A percentile compares a stretch with the other conserved stretches of the same genome.
These are phyloP conservation scores for Pulveroboletus sp. DNA, from an alignment of 768 basidiomycete genomes.

Conservation along the genomic window DNA sequence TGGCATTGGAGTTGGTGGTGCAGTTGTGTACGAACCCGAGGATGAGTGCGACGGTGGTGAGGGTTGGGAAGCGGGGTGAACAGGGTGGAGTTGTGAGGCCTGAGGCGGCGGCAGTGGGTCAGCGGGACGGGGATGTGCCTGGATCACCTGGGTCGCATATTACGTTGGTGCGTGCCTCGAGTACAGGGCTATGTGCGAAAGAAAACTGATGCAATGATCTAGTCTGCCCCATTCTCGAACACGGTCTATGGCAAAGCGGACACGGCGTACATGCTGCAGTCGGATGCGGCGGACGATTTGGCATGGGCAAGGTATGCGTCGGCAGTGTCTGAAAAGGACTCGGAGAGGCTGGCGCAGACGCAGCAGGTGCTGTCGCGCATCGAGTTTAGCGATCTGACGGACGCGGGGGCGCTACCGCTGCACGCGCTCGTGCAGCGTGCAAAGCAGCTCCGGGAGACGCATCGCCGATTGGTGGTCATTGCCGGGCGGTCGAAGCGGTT, in stretches of 20 bases:
- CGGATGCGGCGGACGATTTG: conserved; percentile 80
- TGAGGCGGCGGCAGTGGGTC: conserved; percentile 56
- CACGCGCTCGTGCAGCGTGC: conserved; percentile 51
- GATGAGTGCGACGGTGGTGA: conserved; percentile 72
- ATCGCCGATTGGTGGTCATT: conserved; percentile 54
- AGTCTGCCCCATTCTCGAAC: conserved; percentile 57
- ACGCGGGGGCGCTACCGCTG: conserved; percentile 54
- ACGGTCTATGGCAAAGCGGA: conserved; percentile 68
- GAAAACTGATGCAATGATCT: background rate
- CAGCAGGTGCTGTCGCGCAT: conserved; percentile 58
- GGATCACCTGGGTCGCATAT: conserved; percentile 14
- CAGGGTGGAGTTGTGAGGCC: conserved; percentile 52
- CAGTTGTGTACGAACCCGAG: conserved; percentile 67
- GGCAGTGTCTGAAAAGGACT: conserved; percentile 9
- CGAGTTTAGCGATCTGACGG: conserved; percentile 50
- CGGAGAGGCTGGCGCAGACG: conserved; percentile 4
- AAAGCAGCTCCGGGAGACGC: conserved; percentile 18
- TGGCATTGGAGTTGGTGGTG: conserved; percentile 76
- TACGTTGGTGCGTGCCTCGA: conserved; percentile 7
- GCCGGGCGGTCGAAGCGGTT: conserved; percentile 77
- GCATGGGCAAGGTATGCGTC: conserved; percentile 65
- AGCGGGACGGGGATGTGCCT: conserved; percentile 38
- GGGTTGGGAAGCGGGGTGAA: conserved; percentile 42
- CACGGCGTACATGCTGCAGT: conserved; percentile 67
- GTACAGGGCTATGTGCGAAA: too few species aligned